Base-by-base conservation (phyloP, 2,329 filamentous ascomycete species). In the Colletotrichum spaethianum region DNA sequence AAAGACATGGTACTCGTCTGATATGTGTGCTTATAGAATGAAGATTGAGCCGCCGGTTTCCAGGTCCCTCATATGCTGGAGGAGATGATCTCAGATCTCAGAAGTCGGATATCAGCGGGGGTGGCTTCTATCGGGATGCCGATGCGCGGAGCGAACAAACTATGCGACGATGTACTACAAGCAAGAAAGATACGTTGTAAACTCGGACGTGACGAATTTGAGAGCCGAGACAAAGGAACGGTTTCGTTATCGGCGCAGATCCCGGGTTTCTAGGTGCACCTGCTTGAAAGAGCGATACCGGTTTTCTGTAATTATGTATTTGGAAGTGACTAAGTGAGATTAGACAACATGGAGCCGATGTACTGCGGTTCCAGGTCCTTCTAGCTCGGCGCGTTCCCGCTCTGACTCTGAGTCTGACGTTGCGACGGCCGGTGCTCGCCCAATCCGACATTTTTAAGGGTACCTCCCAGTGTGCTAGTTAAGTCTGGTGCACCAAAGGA, bases 1-100 rank as follows among this genome's bases (percentile, higher is more conserved):
- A 80, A 72, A 63, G 77, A 78, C 84, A 86, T 86, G 48, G 36
- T 38, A 46, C 48, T 50, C 56, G 18, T 18, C 23, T 23, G 20
- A 56, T n/a, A 20, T 48, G 40, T n/a, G n/a, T 50, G 16, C 18
- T 42, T 44, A 38, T 11, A n/a, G 11, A 55, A n/a, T n/a, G 33
- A 33, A 23, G 26, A 28, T 33, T 44, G 14, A 28, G 12, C 26
- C 33, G 38, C 38, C 26, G n/a, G 28, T 33, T 18, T 67, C 38
- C 46, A 63, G 42, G 16, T 59, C 12, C 40, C 14, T 62, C 44
- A 16, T 56, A 36, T 62, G 26, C 20, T 36, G 46, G 46, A 26
- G 14, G 42, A 23, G 23, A n/a, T 28, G 40, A 52, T 62, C 26
- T 72, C 31, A 64, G 53, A 60, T 70, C 33, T 60, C 28, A 60